These are phyloP conservation scores for Lumnitzera littorea DNA, from an alignment of 345 rosid genomes.

Conservation along the genomic window DNA sequence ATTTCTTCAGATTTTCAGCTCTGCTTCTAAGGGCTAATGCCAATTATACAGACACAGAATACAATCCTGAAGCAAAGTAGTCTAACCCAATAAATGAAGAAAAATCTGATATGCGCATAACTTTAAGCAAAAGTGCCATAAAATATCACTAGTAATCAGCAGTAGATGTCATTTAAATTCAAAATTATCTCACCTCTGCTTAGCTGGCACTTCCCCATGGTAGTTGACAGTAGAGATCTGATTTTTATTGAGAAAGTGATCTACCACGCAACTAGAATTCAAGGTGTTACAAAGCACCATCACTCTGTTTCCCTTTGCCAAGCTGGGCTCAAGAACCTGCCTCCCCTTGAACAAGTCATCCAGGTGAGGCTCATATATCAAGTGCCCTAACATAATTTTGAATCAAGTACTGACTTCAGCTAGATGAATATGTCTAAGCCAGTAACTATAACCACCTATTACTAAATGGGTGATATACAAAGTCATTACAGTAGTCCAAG, in stretches of 20 bases:
- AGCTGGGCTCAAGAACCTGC: conserved; percentile 95
- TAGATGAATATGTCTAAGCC: no score
- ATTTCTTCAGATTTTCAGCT: conserved; percentile 81
- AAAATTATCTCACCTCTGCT: conserved; percentile 53
- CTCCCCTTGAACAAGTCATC: conserved; percentile 11
- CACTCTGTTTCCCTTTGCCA: conserved; percentile 88
- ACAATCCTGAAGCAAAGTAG: background rate
- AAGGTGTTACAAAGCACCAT: conserved; percentile 92
- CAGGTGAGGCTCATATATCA: conserved; percentile 8
- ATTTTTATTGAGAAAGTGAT: conserved; percentile 79
- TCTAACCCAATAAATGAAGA: background rate
- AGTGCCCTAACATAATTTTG: background rate
- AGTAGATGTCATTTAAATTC: background rate
- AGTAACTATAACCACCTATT: no score
- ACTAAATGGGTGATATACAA: no score
- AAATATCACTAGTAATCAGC: background rate
- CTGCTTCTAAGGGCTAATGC: conserved; percentile 23
- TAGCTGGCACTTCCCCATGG: conserved; percentile 96
- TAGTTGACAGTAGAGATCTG: conserved; percentile 83
- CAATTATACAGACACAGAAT: background rate
- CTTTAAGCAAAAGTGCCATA: no score
- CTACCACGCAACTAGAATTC: conserved; percentile 89
- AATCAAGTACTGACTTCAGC: no score
- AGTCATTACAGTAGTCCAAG: no score
- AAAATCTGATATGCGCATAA: no score